phyloP scores from a whole-genome alignment of 2,329 filamentous ascomycete species.

The Aspergillus viridinutans region DNA sequence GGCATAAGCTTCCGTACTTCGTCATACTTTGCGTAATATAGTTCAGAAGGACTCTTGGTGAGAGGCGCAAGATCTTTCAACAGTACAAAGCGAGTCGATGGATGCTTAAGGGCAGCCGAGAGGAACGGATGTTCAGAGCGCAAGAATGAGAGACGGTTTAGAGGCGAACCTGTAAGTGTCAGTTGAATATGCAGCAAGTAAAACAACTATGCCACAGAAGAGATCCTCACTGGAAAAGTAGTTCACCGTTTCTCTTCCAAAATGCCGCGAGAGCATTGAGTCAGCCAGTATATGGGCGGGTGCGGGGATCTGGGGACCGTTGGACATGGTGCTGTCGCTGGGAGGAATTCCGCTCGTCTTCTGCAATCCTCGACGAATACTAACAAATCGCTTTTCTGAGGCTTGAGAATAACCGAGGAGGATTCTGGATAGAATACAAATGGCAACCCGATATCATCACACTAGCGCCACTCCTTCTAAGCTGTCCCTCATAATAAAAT shows the following conservation, averaged over 20 bases:
- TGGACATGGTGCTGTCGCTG: slow-evolving; percentile 22
- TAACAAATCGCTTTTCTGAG: background rate
- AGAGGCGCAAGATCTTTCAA: slow-evolving; percentile 76
- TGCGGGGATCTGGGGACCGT: slow-evolving; percentile 46
- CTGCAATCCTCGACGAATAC: background rate
- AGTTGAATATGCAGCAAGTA: background rate
- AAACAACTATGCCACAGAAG: background rate
- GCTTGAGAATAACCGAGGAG: background rate
- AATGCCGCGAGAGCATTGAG: slow-evolving; percentile 49
- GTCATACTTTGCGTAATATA: slow-evolving; percentile 65
- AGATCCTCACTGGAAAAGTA: slow-evolving; percentile 46
- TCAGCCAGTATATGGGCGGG: slow-evolving; percentile 57
- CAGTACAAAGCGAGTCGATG: slow-evolving; percentile 62
- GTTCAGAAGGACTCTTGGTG: slow-evolving; percentile 53
- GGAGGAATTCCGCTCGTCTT: background rate
- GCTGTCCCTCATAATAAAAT: background rate
- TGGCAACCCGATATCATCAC: background rate
- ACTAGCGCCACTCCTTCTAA: background rate
- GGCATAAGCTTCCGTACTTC: slow-evolving; percentile 71
- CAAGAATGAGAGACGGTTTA: slow-evolving; percentile 49
- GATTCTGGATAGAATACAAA: background rate
- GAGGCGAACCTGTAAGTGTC: slow-evolving; percentile 39
- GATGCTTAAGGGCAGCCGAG: slow-evolving; percentile 45
- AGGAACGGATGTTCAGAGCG: slow-evolving; percentile 46
- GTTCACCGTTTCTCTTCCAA: slow-evolving; percentile 49